A percentile compares a stretch with the other conserved stretches of the same genome.
phyloP scores from a whole-genome alignment of 2,329 filamentous ascomycete genomes.

The Claviceps sp. region DNA sequence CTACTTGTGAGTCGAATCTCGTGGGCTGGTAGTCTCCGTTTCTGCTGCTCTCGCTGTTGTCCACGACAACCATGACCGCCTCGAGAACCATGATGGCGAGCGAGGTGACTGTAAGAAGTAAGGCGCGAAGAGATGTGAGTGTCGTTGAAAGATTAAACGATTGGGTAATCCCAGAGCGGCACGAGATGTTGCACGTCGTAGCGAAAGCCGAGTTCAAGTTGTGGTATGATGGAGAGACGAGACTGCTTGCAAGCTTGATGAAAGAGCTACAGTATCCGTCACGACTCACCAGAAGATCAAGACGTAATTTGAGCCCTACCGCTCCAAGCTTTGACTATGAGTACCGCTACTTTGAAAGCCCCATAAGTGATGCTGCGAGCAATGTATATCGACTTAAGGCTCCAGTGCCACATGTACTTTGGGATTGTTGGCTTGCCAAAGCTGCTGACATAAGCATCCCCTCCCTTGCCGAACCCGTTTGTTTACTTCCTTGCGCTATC shows the following conservation, averaged over 20 bases:
- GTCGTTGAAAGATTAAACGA: neutral
- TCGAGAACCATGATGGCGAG: slow-evolving; percentile 83
- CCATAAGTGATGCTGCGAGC: no score
- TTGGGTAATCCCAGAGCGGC: neutral
- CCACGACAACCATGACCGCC: slow-evolving; percentile 98
- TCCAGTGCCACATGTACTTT: neutral
- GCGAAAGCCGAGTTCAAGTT: neutral
- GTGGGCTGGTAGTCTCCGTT: slow-evolving; percentile 91
- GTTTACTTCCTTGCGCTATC: slow-evolving; percentile 23
- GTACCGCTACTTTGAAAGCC: slow-evolving; percentile 8
- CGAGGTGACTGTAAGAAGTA: slow-evolving; percentile 17
- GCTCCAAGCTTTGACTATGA: neutral
- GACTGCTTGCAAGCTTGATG: slow-evolving; percentile 3
- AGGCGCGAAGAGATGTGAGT: neutral
- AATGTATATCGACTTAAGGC: slow-evolving; percentile 8
- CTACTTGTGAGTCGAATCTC: slow-evolving; percentile 89
- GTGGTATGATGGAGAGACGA: slow-evolving; percentile 1
- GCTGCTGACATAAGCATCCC: slow-evolving; percentile 7
- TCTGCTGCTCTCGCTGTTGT: slow-evolving; percentile 97
- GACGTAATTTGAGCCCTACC: slow-evolving; percentile 32
- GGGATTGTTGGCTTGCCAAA: neutral
- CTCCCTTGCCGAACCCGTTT: slow-evolving; percentile 13
- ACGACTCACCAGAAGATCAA: neutral
- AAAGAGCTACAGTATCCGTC: neutral
- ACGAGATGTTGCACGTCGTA: neutral